A percentile compares a stretch with the other conserved stretches of the same genome.
Evolutionary conservation across 2,329 filamentous ascomycete species (phyloP).

Genomic region (Hypoxylon rubiginosum): DNA sequence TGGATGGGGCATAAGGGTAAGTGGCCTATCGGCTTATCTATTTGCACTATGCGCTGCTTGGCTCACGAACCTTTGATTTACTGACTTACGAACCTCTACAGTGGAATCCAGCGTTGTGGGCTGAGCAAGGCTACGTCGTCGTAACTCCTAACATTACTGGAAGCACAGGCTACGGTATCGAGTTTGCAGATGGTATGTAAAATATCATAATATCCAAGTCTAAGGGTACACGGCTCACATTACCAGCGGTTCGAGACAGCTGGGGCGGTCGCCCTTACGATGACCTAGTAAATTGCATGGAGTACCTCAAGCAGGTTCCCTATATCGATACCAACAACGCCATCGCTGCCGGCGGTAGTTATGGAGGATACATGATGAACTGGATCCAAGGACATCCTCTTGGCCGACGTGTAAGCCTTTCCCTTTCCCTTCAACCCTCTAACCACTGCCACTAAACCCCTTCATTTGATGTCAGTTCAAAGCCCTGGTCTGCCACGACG

Average conservation of each 20-base stretch:
- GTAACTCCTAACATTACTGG: constrained; percentile 72
- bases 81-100: constrained; percentile 45
- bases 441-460: neutral
- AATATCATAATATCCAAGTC: neutral
- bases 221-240: constrained; percentile 44
- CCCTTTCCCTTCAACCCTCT: neutral
- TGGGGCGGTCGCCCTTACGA: constrained; percentile 69
- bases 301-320: constrained; percentile 63
- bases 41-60: neutral
- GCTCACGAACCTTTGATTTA: too few relatives aligned
- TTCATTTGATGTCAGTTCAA: constrained; percentile 59
- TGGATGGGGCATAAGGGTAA: constrained; percentile 62
- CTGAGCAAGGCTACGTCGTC: constrained; percentile 72
- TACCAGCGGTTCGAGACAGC: constrained; percentile 62
- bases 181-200: constrained; percentile 51
- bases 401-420: constrained; percentile 58
- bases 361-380: constrained; percentile 72
- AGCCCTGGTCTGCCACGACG: constrained; percentile 67
- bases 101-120: constrained; percentile 69
- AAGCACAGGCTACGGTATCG: constrained; percentile 67
- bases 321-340: constrained; percentile 68
- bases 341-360: constrained; percentile 66
- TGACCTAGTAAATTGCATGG: constrained; percentile 67
- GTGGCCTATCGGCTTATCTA: constrained; percentile 38
- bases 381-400: constrained; percentile 69